phyloP scores from a whole-genome alignment of 768 basidiomycete genomes.

The Tricholoma flavovirens region DNA sequence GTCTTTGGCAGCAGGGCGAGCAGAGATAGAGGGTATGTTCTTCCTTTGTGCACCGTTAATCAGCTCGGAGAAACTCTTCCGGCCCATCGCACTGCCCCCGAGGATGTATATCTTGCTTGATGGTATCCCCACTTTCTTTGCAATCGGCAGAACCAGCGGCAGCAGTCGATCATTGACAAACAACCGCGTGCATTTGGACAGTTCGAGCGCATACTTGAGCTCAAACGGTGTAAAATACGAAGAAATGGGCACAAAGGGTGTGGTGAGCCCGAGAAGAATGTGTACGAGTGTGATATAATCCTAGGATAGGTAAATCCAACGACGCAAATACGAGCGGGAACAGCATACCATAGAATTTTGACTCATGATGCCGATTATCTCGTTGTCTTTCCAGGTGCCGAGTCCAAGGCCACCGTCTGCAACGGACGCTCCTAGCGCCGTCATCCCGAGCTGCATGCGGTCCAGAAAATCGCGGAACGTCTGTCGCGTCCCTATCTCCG shows the following conservation, averaged over 20 bases:
- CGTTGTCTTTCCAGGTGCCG: conserved; percentile 31
- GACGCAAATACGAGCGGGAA: conserved; percentile 3
- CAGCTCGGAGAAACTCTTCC: conserved; percentile 37
- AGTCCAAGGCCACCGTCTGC: conserved; percentile 54
- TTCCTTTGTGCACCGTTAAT: conserved; percentile 27
- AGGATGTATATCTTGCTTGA: conserved; percentile 44
- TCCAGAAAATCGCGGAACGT: conserved; percentile 45
- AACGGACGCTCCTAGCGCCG: conserved; percentile 43
- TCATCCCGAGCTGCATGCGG: conserved; percentile 48
- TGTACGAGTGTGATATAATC: conserved; percentile 49
- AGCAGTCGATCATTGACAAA: conserved; percentile 48
- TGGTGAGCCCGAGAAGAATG: conserved; percentile 41
- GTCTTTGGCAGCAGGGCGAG: conserved; percentile 12
- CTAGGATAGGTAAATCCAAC: conserved; percentile 23
- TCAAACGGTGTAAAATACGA: conserved; percentile 53
- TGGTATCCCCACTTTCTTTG: conserved; percentile 29
- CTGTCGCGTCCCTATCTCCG: conserved; percentile 39
- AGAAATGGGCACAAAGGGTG: conserved; percentile 51
- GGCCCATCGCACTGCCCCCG: conserved; percentile 34
- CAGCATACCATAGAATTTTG: conserved; percentile 59
- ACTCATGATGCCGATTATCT: conserved; percentile 65
- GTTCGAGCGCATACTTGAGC: conserved; percentile 42
- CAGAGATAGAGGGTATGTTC: conserved; percentile 3
- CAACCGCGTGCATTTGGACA: conserved; percentile 44
- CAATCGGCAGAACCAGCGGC: conserved; percentile 32